Evolutionary conservation across 345 rosid species (phyloP).

Genomic region (Populus pruinosa): DNA sequence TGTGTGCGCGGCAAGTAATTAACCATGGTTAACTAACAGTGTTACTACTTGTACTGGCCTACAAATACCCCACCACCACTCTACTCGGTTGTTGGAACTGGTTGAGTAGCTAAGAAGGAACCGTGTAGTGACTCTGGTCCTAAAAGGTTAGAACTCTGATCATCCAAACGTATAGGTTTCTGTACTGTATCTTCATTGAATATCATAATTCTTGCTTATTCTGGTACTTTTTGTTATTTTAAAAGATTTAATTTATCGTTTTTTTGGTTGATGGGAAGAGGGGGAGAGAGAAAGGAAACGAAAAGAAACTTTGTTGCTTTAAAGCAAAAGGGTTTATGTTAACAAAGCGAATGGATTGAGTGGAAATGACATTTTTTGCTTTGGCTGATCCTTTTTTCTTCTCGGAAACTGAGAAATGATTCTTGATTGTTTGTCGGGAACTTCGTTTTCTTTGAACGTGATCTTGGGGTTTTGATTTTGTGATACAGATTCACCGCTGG

Average conservation of each 20-base stretch:
- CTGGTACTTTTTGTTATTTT: too few species aligned
- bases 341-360: not conserved
- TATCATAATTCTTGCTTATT: too few species aligned
- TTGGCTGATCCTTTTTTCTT: not conserved
- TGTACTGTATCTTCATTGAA: not conserved
- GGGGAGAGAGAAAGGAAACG: not conserved
- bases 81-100: too few species aligned
- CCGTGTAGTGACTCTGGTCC: not conserved
- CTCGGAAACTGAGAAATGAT: not conserved
- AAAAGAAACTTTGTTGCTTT: not conserved
- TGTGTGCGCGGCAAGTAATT: constrained; percentile 3
- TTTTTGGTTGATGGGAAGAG: too few species aligned
- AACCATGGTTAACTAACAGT: constrained; percentile 11
- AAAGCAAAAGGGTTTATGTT: not conserved
- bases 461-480: not conserved
- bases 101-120: not conserved
- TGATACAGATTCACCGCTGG: not conserved
- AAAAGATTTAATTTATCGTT: too few species aligned
- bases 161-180: not conserved
- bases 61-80: not conserved
- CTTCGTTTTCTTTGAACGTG: not conserved
- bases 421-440: not conserved
- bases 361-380: not conserved
- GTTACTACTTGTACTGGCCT: not conserved
- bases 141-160: not conserved